Base-by-base conservation (phyloP, 1,284 basidiomycete genomes). In the Moesziomyces parantarcticus region DNA sequence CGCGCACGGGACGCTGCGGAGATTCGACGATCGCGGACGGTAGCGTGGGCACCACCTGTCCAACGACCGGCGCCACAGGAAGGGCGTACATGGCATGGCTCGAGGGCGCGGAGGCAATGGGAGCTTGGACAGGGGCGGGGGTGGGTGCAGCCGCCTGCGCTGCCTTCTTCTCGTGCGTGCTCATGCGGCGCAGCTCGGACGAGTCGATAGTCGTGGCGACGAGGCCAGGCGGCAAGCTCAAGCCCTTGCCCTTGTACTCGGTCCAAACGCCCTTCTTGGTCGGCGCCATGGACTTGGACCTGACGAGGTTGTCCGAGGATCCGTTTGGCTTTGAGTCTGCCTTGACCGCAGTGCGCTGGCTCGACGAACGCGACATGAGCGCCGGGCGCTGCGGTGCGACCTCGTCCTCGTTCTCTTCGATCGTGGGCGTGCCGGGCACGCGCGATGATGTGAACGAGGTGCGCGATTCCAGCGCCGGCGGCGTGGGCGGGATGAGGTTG, bases 401-500 rank as follows among this genome's bases (percentile, higher is more conserved):
- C 16, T 14, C 42, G 21, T 65, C 65, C n/a, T 62, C 66, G 18
- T 53, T 23, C 42, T 72, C 69, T 8, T 23, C 58, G 40, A 74
- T 74, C 7, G 55, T 64, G 1, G 65, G 61, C 5, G 62, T 74
- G 40, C 55, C 61, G 5, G 71, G 71, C 13, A 54, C 66, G 18
- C 58, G 66, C 11, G 65, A 65, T 5, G 56, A 54, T 6, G 64
- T 66, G 52, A 48, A 76, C 22, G 75, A 76, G 20, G 47, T 52
- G 29, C 62, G 50, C 18, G 58, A 47, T 43, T 76, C 78, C 40
- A 73, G 32, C 14, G 78, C 77, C 23, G 79, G 79, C 5, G 79
- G 77, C 4, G 79, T 81, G 14, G 79, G 79, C 10, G 79, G 79
- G 32, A 81, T 79, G 44, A 81, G 64, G 29, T 79, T 79, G 53